These are phyloP conservation scores for Vanderwaltozyma yarrowii DNA, from an alignment of 805 yeast genomes.

Conservation along the genomic window DNA sequence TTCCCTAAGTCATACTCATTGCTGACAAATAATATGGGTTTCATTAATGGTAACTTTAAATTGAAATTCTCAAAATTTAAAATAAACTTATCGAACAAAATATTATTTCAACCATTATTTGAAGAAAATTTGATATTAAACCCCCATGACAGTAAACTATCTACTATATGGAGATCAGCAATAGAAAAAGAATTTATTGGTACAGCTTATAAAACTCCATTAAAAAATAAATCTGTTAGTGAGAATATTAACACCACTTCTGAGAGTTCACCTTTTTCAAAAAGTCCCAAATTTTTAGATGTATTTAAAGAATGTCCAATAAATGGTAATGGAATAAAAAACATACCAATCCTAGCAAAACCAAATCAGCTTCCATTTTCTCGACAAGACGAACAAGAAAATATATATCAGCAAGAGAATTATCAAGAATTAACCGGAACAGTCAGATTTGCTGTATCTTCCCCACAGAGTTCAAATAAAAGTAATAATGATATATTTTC, in stretches of 20 bases:
- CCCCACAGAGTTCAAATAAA: conserved; percentile 5
- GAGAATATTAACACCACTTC: too few relatives aligned
- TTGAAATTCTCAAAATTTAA: conserved; percentile 10
- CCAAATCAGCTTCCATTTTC: background rate
- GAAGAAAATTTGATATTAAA: conserved; percentile 4
- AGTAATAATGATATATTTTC: background rate
- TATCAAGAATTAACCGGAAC: background rate
- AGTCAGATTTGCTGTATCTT: conserved; percentile 4
- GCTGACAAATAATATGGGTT: conserved; percentile 8
- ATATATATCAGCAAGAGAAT: background rate
- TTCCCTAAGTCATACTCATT: conserved; percentile 8
- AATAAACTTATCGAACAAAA: background rate
- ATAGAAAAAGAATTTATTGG: conserved; percentile 8
- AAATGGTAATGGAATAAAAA: background rate
- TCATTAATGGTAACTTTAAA: conserved; percentile 6
- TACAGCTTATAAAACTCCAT: background rate
- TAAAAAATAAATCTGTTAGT: too few relatives aligned
- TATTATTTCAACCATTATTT: background rate
- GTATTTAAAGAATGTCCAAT: conserved; percentile 5
- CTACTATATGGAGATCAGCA: conserved; percentile 13
- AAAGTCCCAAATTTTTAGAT: conserved; percentile 6
- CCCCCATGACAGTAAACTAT: conserved; percentile 5
- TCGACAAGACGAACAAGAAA: too few relatives aligned
- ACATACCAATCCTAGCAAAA: background rate
- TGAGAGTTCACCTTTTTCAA: background rate